These are phyloP conservation scores for barley (Hordeum vulgare) DNA, from an alignment of 176 grass and related monocot species.

Conservation along the genomic window DNA sequence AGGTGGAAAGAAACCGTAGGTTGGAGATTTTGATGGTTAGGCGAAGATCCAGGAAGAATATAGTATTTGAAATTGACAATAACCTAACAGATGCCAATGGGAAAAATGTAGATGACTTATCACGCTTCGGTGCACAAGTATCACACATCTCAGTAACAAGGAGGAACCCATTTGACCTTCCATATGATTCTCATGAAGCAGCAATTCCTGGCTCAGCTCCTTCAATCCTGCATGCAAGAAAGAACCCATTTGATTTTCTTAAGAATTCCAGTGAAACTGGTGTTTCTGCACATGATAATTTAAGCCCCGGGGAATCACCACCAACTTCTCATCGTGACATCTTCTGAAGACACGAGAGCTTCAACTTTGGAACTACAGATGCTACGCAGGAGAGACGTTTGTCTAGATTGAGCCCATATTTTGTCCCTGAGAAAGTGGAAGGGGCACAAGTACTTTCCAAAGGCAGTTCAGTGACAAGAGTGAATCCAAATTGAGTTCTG, in stretches of 20 bases:
- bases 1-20: constrained; percentile 86
- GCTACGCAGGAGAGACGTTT: constrained; percentile 29
- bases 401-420: constrained; percentile 64
- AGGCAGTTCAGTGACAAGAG: constrained; percentile 59
- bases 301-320: constrained; percentile 25
- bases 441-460: constrained; percentile 42
- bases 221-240: constrained; percentile 56
- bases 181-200: constrained; percentile 51
- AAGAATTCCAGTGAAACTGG: constrained; percentile 35
- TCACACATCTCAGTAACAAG: constrained; percentile 53
- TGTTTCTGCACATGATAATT: constrained; percentile 24
- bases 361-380: constrained; percentile 55
- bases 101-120: constrained; percentile 40
- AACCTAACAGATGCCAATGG: constrained; percentile 44
- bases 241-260: constrained; percentile 79
- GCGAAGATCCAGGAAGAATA: constrained; percentile 83
- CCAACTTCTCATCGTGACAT: constrained; percentile 45
- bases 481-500: constrained; percentile 51
- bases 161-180: constrained; percentile 80
- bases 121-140: constrained; percentile 45
- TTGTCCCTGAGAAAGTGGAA: constrained; percentile 47
- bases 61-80: constrained; percentile 51
- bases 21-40: constrained; percentile 83
- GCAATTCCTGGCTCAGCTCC: constrained; percentile 81
- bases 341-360: constrained; percentile 72